Base-by-base conservation (phyloP, 345 rosid species). In the Brassica nigra region DNA sequence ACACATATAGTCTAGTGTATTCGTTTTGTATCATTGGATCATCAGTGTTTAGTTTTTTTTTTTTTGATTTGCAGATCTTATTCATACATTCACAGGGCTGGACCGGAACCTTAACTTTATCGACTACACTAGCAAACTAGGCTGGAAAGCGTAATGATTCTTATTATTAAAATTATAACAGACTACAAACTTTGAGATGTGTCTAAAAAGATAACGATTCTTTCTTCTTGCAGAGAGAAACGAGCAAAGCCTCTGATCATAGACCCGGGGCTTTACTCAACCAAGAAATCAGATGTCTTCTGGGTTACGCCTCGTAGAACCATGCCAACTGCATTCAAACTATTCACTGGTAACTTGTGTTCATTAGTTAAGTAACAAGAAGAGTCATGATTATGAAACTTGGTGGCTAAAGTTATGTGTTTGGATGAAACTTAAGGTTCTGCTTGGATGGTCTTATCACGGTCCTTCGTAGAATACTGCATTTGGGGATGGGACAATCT, bases 201-300 rank as follows among this genome's bases (percentile, higher is more conserved):
- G 69, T 74, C 10, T 30, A 10, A 28, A n/a, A n/a, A n/a, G n/a
- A n/a, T n/a, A n/a, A n/a, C n/a, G n/a, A n/a, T n/a, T n/a, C n/a
- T n/a, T n/a, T n/a, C 8, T 15, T 54, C 9, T 61, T 49, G 73
- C 87, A 96, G 98, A 85, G 97, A 93, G 0, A 92, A 92, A 70
- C 88, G 98, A 30, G 99, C 97, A 42, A 91, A 86, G 95, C 99
- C 99, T 20, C 82, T 96, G 91, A 92, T 96, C 72, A 68, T 96
- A 69, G 99, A 96, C 75, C 99, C 99, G 34, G 99, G 99, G 70
- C 95, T 96, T 34, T 96, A 93, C 81, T 83, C 79, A 23, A 73
- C 86, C 8, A 86, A 80, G n/a, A 96, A 96, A 79, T 74, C 88
- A n/a, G 97, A 93, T 76, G 81, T 95, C 72, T 89, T 75, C 66